A percentile compares a stretch with the other conserved stretches of the same genome.
Conservation (phyloP, 2,329 filamentous ascomycete genomes). For the Microcera coccophila region DNA sequence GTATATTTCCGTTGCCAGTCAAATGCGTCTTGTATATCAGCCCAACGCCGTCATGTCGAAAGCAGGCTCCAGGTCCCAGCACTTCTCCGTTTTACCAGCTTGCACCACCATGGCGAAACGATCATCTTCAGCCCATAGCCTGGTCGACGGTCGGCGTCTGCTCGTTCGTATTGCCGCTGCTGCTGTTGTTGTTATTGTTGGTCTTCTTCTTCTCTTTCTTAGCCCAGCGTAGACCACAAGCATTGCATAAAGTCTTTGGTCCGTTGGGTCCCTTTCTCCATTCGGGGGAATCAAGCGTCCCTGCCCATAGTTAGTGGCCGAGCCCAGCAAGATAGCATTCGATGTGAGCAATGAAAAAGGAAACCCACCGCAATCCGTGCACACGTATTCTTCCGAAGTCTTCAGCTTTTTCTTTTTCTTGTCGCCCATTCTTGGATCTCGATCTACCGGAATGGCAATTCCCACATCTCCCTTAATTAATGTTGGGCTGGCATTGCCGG, state of each 20-base stretch:
- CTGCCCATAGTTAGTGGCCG: conserved; percentile 34
- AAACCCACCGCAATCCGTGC: conserved; percentile 78
- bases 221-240: conserved; percentile 74
- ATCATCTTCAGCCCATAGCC: conserved; percentile 15
- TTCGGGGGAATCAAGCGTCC: conserved; percentile 86
- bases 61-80: too few relatives aligned
- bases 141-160: conserved; percentile 21
- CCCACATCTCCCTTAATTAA: conserved; percentile 82
- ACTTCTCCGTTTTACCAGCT: too few relatives aligned
- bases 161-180: too few relatives aligned
- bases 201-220: conserved; percentile 75
- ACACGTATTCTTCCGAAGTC: conserved; percentile 82
- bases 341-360: neutral
- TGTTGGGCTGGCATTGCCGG: conserved; percentile 74
- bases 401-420: conserved; percentile 93
- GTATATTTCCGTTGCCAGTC: conserved; percentile 20
- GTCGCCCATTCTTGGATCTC: conserved; percentile 66
- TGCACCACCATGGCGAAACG: too few relatives aligned
- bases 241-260: conserved; percentile 93
- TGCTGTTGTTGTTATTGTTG: conserved; percentile 15
- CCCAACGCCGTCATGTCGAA: neutral
- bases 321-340: neutral
- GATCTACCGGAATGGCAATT: conserved; percentile 77
- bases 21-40: conserved; percentile 9
- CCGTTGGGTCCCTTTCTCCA: conserved; percentile 93